Base-by-base conservation (phyloP, 805 yeast genomes). In the Blastobotrys robertii region DNA sequence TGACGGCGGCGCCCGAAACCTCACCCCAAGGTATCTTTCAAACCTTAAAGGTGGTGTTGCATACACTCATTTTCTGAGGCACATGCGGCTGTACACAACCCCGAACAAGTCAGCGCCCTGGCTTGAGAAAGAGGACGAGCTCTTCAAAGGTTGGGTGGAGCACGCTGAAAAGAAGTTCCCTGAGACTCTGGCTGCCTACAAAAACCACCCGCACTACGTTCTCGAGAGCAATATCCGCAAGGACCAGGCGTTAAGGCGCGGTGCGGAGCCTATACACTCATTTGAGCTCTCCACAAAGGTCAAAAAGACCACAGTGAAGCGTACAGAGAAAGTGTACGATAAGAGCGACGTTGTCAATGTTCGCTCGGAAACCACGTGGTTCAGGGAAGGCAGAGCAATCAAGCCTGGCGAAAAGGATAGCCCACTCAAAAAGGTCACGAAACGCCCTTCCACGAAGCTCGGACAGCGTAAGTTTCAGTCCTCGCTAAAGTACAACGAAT, bases 331-430 rank as follows among this genome's bases (percentile, higher is more conserved):
- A 3, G 55, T 90, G 0, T 92, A 75, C 54, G 76, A 74, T 38
- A 65, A 95, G 15, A 60, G 71, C 1, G 77, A 80, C 52, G 85
- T 92, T 1, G 69, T 75, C 38, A 55, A 55, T 2, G 72, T 88
- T 14, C 68, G 78, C 44, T 77, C 94, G 0, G 84, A 95, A 0
- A 78, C 77, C 52, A 86, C 83, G 1, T 92, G 97, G 97, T 84
- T 80, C 54, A 72, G 82, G 62, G 65, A 72, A 36, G 98, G 98
- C 0, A 64, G 96, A 16, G 70, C 78, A 0, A 59, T 92, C 32
- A 84, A 78, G 53, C 59, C 77, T 1, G 95, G 94, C 0, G 76
- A 69, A 31, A 70, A 73, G 6, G 25, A 19, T 6, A 19, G 6
- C 41, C 77, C 82, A 1, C 52, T 77, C 51, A 73, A 76, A 19